Conservation (phyloP, 371 early-diverging fungal genomes). For the Apophysomyces ossiformis region DNA sequence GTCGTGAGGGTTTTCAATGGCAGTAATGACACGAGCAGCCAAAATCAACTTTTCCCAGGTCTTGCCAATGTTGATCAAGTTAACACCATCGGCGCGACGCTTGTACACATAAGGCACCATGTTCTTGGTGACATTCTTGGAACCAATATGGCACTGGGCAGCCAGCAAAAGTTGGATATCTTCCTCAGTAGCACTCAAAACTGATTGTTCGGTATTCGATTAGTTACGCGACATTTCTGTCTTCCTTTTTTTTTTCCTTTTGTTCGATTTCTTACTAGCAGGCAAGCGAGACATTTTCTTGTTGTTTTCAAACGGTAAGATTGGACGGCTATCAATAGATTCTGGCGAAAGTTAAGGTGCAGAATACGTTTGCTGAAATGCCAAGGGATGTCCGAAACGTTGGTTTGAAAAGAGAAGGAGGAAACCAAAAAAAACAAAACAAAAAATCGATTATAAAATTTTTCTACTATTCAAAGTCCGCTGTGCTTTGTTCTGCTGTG, state of each 20-base stretch:
- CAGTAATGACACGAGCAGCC: slow-evolving; percentile 98
- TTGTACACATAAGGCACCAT: slow-evolving; percentile 95
- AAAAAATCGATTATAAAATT: not conserved
- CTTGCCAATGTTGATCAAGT: slow-evolving; percentile 98
- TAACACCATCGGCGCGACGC: slow-evolving; percentile 92
- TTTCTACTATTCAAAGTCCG: not conserved
- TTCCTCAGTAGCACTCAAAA: slow-evolving; percentile 80
- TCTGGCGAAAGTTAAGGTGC: slow-evolving; percentile 8
- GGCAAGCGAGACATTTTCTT: slow-evolving; percentile 8
- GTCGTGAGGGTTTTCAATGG: slow-evolving; percentile 95
- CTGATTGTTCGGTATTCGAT: slow-evolving; percentile 5
- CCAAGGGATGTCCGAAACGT: slow-evolving; percentile 4
- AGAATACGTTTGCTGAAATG: slow-evolving; percentile 9
- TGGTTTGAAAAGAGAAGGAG: not conserved
- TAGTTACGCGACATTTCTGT: not conserved
- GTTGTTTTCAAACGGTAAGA: slow-evolving; percentile 1
- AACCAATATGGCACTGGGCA: slow-evolving; percentile 91
- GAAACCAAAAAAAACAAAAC: not conserved
- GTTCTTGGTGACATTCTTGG: slow-evolving; percentile 88
- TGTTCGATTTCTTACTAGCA: not conserved
- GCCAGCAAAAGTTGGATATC: slow-evolving; percentile 93
- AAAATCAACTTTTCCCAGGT: slow-evolving; percentile 99
- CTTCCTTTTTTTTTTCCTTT: not conserved
- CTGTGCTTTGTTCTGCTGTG: not conserved
- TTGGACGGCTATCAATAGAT: slow-evolving; percentile 11